These are phyloP conservation scores for Kwoniella sp. DNA, from an alignment of 768 basidiomycete genomes.

Conservation along the genomic window DNA sequence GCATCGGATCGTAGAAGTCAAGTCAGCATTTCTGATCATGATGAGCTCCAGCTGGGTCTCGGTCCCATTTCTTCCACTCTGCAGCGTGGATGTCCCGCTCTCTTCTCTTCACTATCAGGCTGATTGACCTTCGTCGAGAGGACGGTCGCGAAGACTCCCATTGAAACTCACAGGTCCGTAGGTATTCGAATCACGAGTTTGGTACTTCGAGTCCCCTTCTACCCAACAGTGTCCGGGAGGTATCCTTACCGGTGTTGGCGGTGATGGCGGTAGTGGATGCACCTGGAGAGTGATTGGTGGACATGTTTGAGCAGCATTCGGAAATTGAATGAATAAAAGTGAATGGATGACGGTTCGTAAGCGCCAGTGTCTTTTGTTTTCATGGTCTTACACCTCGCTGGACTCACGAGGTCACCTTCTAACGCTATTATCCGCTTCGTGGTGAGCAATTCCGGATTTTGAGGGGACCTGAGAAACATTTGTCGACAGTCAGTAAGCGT, in stretches of 20 bases:
- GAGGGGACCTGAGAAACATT: slow-evolving; percentile 46
- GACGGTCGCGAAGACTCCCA: no score
- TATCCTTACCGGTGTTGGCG: slow-evolving; percentile 51
- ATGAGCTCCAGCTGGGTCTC: no score
- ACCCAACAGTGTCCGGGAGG: slow-evolving; percentile 58
- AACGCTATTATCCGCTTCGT: slow-evolving; percentile 57
- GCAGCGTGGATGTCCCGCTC: no score
- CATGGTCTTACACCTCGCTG: no score
- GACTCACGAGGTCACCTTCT: slow-evolving; percentile 53
- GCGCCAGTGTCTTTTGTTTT: no score
- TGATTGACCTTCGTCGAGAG: no score
- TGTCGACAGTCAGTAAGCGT: neutral
- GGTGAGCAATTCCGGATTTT: slow-evolving; percentile 54
- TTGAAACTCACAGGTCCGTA: slow-evolving; percentile 54
- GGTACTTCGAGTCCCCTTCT: slow-evolving; percentile 56
- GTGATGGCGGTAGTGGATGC: slow-evolving; percentile 50
- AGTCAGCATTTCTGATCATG: no score
- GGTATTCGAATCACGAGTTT: slow-evolving; percentile 54
- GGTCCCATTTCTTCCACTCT: no score
- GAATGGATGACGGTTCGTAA: neutral
- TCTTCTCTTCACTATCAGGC: no score
- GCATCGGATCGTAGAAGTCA: no score
- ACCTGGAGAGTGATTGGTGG: slow-evolving; percentile 29
- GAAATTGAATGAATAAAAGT: neutral
- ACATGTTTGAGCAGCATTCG: neutral